Base-by-base conservation (phyloP, 2,329 filamentous ascomycete genomes). In the Pyricularia pennisetigena region DNA sequence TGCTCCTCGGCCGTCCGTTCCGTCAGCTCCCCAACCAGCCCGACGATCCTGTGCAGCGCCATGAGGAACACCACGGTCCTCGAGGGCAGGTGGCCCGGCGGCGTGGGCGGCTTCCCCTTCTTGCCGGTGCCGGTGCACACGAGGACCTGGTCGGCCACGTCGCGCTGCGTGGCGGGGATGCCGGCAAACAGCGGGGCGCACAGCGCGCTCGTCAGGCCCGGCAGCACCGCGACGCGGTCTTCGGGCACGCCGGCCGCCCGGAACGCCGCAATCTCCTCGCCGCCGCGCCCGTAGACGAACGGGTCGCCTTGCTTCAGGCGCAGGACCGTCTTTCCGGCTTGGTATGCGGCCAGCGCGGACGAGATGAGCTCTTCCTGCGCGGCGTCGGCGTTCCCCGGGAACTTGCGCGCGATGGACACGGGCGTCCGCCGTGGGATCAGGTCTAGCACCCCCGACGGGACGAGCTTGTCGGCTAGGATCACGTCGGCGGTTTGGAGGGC, bases 51-150 rank as follows among this genome's bases (percentile, higher is more conserved):
- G 79, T 99, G 95, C 71, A 99, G 80, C 4, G 93, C 93, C 95
- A 99, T 99, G 65, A 99, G 81, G 72, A 98, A 97, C 4, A 99
- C 91, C 0, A 95, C 91, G 0, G 95, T 98, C 69, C 94, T 86
- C 9, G 86, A 90, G 2, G 84, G 77, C 0, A 94, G 86, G 76
- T 88, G 97, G 70, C 89, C 88, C 0, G 95, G 95, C 41, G 93
- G 93, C n/a, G 86, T 82, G 0, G 93, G 93, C 0, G 92, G 83
- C 68, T 87, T 90, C 14, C 95, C 95, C 79, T 97, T 96, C 74
- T 95, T 88, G 0, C 95, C 95, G 0, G 95, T 99, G 0, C 95
- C 95, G 0, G 95, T 99, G 79, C 95, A 98, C n/a, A 99, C 86
- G 29, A 99, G 84, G 0, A 99, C 89, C 78, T 98, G 94, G 75